These are phyloP conservation scores for Aristolochia fimbriata DNA, from an alignment of 164 flowering plant genomes.

Conservation along the genomic window DNA sequence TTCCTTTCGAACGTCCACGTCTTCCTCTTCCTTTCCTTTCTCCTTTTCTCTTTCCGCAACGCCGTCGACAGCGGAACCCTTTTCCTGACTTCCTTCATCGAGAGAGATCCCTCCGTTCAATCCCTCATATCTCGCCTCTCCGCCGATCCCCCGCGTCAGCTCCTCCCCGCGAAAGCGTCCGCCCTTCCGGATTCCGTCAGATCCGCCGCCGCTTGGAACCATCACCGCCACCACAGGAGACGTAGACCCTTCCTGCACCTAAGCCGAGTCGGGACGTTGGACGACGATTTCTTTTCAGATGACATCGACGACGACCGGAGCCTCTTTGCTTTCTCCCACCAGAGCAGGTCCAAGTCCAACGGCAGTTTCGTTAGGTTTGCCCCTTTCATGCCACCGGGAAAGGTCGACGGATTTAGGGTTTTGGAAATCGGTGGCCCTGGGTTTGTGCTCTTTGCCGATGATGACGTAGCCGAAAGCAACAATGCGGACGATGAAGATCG, in stretches of 20 bases:
- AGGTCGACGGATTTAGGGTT: constrained; percentile 12
- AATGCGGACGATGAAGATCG: constrained; percentile 16
- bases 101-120: constrained; percentile 61
- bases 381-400: constrained; percentile 3
- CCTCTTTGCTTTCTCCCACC: constrained; percentile 23
- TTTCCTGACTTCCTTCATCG: constrained; percentile 65
- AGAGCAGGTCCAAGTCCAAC: constrained; percentile 8
- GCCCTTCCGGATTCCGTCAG: constrained; percentile 5
- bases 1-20: constrained; percentile 39
- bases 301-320: constrained; percentile 43
- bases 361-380: constrained; percentile 9
- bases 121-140: constrained; percentile 62
- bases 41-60: constrained; percentile 66
- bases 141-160: constrained; percentile 9
- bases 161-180: constrained; percentile 24
- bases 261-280: constrained; percentile 75
- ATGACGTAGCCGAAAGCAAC: constrained; percentile 8
- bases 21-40: constrained; percentile 59
- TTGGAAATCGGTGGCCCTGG: constrained; percentile 20
- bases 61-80: constrained; percentile 56
- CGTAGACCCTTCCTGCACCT: constrained; percentile 64
- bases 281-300: constrained; percentile 78
- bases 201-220: constrained; percentile 13
- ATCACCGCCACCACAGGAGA: constrained; percentile 31
- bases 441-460: constrained; percentile 11